Evolutionary conservation across 2,329 filamentous ascomycete species (phyloP), one percentile per base, ranked within the genome.

Genomic region (Xylaria sp.): DNA sequence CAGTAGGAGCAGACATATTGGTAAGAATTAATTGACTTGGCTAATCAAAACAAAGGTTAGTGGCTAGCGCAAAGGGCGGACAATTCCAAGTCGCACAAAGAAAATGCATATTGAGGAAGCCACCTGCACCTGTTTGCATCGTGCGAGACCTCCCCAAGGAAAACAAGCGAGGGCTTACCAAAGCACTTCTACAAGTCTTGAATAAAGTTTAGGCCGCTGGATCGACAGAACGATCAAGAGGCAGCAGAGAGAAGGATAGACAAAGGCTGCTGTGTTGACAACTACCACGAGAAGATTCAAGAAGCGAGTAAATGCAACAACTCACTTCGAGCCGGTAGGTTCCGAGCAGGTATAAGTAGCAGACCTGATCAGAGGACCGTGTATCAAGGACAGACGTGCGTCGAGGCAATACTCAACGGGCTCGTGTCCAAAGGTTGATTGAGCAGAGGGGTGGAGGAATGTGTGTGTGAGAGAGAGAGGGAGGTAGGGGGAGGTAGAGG

Each of bases 1-100:
- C 80, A 81, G 85, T 82, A 82, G 87, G 82, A 80, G 86, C 84
- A 83, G 88, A 86, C 88, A 92, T 91, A 82, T 73, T 76, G 75
- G 64, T 72, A 61, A 62, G 69, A 74, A 67, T 75, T 72, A 66
- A 69, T 58, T 46, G 62, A 68, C 62, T 66, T 36, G 74, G 64
- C 72, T 76, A 69, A 48, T 62, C 20, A 31, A 41, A 41, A 52
- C 28, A 52, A 43, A 52, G 4, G 49, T 65, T 23, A 62, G 70
- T 73, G 60, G 73, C 70, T 31, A 57, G 61, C 72, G 55, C 71
- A 62, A 49, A 49, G 59, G 28, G 36, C 48, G 56, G 25, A n/a
- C 13, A n/a, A 28, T 46, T 63, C 46, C 31, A 61, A 61, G 60
- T n/a, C 20, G 57, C 10, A 54, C 28, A 48, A 51, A 15, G 20